phyloP scores from a whole-genome alignment of 345 rosid genomes.

The Rhodomyrtus tomentosa region DNA sequence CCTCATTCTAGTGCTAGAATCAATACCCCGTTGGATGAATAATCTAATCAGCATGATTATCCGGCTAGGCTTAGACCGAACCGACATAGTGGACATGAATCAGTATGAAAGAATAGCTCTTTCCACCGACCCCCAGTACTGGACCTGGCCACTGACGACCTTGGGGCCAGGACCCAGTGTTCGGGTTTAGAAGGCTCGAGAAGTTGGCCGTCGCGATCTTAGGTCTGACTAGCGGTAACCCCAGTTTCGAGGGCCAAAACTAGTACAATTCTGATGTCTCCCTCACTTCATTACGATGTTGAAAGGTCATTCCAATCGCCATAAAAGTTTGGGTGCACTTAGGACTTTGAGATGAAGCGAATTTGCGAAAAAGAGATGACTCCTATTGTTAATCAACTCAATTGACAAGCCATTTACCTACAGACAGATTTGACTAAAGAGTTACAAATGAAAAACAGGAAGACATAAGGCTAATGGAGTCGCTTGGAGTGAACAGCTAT shows the following conservation, averaged over 20 bases:
- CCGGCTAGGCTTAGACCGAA: not conserved
- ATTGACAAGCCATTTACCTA: not conserved
- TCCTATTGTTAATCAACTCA: not conserved
- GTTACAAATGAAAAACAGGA: slow-evolving; percentile 25
- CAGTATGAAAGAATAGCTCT: not conserved
- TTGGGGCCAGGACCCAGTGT: not conserved
- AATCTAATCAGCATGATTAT: not conserved
- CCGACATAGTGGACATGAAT: not conserved
- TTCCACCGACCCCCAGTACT: not conserved
- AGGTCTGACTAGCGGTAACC: not conserved
- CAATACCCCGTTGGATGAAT: not conserved
- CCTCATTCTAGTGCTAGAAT: not conserved
- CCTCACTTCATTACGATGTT: not conserved
- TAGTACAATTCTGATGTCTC: not conserved
- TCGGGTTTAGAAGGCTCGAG: not conserved
- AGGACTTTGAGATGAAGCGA: not conserved
- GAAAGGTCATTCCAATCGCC: not conserved
- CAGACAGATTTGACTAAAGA: not conserved
- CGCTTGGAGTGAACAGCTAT: slow-evolving; percentile 53
- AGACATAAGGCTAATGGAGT: slow-evolving; percentile 46
- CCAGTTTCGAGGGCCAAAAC: not conserved
- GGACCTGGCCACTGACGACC: not conserved
- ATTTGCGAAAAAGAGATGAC: not conserved
- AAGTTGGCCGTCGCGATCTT: not conserved
- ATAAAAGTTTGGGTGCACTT: not conserved